Evolutionary conservation across 257 asterid species (phyloP).

Genomic region (Petunia axillaris): DNA sequence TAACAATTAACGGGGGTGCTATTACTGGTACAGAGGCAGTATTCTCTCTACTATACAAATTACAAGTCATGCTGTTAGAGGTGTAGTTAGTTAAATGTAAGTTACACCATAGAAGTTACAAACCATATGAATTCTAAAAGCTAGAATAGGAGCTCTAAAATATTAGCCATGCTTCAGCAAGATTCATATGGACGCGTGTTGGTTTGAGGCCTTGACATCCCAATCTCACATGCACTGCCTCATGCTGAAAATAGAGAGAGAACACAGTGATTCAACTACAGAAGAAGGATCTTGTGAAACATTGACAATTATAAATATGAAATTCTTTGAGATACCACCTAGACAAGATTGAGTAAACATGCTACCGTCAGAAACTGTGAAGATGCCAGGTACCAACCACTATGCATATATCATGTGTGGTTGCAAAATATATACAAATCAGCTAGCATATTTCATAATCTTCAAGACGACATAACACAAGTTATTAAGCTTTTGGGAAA

Average conservation of each 20-base stretch:
- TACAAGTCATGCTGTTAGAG: constrained; percentile 53
- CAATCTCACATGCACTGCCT: constrained; percentile 90
- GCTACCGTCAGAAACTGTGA: constrained; percentile 10
- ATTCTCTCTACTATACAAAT: constrained; percentile 52
- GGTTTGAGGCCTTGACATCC: constrained; percentile 88
- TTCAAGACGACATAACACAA: neutral
- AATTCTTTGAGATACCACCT: constrained; percentile 87
- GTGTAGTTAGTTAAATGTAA: constrained; percentile 28
- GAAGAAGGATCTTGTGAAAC: constrained; percentile 82
- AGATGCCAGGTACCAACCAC: too few species aligned
- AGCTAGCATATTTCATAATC: too few species aligned
- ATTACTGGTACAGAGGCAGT: constrained; percentile 41
- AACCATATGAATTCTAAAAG: constrained; percentile 38
- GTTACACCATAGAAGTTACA: constrained; percentile 36
- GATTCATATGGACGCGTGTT: constrained; percentile 61
- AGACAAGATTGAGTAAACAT: constrained; percentile 71
- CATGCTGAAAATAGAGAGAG: constrained; percentile 88
- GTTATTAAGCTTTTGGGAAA: neutral
- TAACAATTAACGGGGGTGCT: too few species aligned
- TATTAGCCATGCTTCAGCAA: constrained; percentile 79
- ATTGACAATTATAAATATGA: constrained; percentile 71
- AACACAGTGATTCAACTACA: constrained; percentile 82
- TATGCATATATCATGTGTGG: too few species aligned
- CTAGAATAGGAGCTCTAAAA: constrained; percentile 32
- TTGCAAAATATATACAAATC: too few species aligned